Evolutionary conservation across 192 early-diverging fungal species (phyloP).

Genomic region (Rhizophagus clarus): DNA sequence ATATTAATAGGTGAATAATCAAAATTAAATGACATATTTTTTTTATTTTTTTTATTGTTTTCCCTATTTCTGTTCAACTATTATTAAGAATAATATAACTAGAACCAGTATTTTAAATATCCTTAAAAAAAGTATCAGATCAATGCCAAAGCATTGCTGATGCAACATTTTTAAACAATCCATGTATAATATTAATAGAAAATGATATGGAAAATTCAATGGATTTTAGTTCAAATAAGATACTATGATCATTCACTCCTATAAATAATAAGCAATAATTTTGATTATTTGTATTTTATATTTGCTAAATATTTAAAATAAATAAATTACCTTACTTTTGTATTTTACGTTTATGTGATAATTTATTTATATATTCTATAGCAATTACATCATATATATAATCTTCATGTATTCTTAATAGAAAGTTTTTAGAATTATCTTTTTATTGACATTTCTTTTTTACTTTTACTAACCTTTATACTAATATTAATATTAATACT

Average conservation of each 20-base stretch:
- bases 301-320: not conserved
- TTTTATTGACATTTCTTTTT: too few species aligned
- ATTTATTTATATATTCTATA: not conserved
- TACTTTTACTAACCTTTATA: too few species aligned
- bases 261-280: not conserved
- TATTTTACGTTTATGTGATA: not conserved
- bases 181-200: not conserved
- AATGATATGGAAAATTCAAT: not conserved
- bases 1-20: not conserved
- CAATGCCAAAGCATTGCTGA: not conserved
- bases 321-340: not conserved
- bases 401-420: not conserved
- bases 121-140: not conserved
- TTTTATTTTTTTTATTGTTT: not conserved
- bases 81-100: not conserved
- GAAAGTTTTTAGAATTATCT: not conserved
- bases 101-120: not conserved
- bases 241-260: not conserved
- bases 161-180: not conserved
- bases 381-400: not conserved
- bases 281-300: too few species aligned
- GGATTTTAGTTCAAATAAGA: not conserved
- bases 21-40: conserved; percentile 7
- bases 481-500: too few species aligned
- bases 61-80: not conserved